These are phyloP conservation scores for Silene uniflora DNA, from an alignment of 148 eudicot genomes.

Conservation along the genomic window DNA sequence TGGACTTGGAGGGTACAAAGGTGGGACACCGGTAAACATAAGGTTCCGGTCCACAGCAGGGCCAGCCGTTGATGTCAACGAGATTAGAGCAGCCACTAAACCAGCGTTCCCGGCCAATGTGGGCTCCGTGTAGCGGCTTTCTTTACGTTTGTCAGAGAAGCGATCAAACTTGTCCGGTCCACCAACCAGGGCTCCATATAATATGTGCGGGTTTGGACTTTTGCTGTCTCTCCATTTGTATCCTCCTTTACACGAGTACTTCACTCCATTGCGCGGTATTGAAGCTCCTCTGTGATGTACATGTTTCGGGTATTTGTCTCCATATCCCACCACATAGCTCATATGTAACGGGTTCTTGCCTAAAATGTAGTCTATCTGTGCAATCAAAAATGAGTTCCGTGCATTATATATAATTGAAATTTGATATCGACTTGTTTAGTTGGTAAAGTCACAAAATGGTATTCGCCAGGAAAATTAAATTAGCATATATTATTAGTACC, in stretches of 20 bases:
- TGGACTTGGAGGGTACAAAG: constrained; percentile 37
- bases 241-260: constrained; percentile 60
- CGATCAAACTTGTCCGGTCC: constrained; percentile 58
- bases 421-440: not conserved
- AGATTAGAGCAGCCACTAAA: constrained; percentile 71
- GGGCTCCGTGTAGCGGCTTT: constrained; percentile 56
- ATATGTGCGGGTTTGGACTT: constrained; percentile 49
- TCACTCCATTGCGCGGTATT: constrained; percentile 36
- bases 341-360: constrained; percentile 60
- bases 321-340: constrained; percentile 71
- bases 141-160: constrained; percentile 43
- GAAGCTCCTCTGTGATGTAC: constrained; percentile 88
- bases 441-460: not conserved
- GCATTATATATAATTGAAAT: not conserved
- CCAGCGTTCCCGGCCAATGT: constrained; percentile 82
- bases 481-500: too few species aligned
- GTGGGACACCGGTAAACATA: constrained; percentile 71
- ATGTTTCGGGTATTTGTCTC: constrained; percentile 50
- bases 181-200: constrained; percentile 72
- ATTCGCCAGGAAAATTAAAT: too few species aligned
- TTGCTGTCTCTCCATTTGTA: constrained; percentile 44
- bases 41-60: constrained; percentile 52
- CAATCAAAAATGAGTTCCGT: not conserved
- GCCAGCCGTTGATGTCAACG: constrained; percentile 48
- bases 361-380: constrained; percentile 67